Conservation (phyloP, 306 rosid genomes). For the Fragaria nilgerrensis region DNA sequence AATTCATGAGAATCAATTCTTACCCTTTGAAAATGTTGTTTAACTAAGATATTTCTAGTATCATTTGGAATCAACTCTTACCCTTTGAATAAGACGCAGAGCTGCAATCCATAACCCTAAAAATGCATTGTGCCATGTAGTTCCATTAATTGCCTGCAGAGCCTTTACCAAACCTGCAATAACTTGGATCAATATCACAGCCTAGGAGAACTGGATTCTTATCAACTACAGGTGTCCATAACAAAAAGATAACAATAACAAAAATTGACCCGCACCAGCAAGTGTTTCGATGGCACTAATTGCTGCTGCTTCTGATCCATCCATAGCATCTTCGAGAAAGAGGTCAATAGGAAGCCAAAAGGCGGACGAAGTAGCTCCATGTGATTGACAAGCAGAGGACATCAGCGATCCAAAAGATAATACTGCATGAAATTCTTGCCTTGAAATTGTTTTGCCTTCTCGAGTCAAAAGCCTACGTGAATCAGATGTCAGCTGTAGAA, state of each 20-base stretch:
- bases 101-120: constrained; percentile 91
- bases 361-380: constrained; percentile 61
- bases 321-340: constrained; percentile 83
- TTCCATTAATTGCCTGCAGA: constrained; percentile 66
- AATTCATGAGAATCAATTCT: constrained; percentile 26
- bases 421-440: constrained; percentile 47
- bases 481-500: constrained; percentile 56
- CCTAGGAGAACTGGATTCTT: constrained; percentile 13
- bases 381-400: constrained; percentile 51
- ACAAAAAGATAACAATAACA: neutral
- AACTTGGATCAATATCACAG: constrained; percentile 28
- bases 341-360: constrained; percentile 93
- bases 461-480: constrained; percentile 36
- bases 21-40: constrained; percentile 62
- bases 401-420: constrained; percentile 48
- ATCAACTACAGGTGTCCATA: neutral
- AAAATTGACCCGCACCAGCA: constrained; percentile 45
- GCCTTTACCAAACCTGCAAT: constrained; percentile 76
- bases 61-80: constrained; percentile 36
- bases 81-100: constrained; percentile 89
- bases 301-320: constrained; percentile 59
- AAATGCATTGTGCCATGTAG: constrained; percentile 79
- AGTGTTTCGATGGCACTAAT: constrained; percentile 70
- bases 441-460: constrained; percentile 47
- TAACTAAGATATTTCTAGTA: neutral